Base-by-base conservation (phyloP, 2,329 filamentous ascomycete genomes). In the Hymenoscyphus scutula region DNA sequence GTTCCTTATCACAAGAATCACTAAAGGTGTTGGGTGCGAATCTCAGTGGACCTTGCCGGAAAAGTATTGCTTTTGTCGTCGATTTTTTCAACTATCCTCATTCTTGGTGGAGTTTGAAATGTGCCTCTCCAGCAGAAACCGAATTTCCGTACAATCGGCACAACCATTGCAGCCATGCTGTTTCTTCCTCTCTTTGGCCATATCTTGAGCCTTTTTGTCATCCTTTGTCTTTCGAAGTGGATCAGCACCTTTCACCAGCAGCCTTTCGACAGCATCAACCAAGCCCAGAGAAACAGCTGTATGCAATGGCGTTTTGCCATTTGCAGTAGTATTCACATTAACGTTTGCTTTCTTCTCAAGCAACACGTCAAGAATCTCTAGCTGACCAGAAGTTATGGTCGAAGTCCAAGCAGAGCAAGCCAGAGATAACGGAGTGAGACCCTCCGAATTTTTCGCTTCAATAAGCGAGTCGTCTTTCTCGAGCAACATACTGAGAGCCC, bases 401-500 rank as follows among this genome's bases (percentile, higher is more conserved):
- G 53, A 30, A n/a, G 53, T 54, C 53, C 53, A 54, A 17, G 53
- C 25, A 30, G 53, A 54, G 25, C 25, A 29, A 5, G 53, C 53
- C 11, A 54, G 53, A 15, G 29, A 54, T 10, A 63, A 48, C 4
- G 63, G 63, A 5, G 63, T 65, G 13, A 60, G 53, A 19, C 45
- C 58, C n/a, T 58, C 58, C 0, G 60, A 62, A 30, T 65, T 65
- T 27, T 58, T 53, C 15, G 60, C 63, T 25, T 57, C 37, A 5
- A 57, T 38, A 8, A 60, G 37, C 19, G 53, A 32, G 29, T 48
- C 60, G 17, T 59, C 54, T 37, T 65, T 65, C 7, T 61, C 53
- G 6, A 65, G 56, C 30, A 65, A 48, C 63, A 63, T 63, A 10
- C 58, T 55, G n/a, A 65, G 60, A 8, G 63, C 58, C 34, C 55